Evolutionary conservation across 75 land plant species (phyloP), one percentile per base, ranked within the genome.

Genomic region (Ceratopteris richardii): DNA sequence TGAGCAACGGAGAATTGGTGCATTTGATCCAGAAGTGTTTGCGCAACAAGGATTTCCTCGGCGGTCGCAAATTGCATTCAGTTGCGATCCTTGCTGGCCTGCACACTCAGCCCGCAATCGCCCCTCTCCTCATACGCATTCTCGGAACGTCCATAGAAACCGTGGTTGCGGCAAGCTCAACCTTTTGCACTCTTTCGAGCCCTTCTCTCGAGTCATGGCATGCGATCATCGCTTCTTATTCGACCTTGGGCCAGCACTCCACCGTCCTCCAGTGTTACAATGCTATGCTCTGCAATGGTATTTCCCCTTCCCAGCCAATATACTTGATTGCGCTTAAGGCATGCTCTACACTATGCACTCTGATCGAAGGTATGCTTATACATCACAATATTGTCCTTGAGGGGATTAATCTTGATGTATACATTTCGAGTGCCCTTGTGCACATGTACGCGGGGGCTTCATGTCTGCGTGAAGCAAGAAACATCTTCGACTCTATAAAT

Each of bases 401-500:
- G 17, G 56, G 57, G 5, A 0, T 62, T 11, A 30, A 47, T 0
- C 17, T 0, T 14, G 40, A 28, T 53, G 39, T 31, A 12, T 27
- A 13, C 53, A 18, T 63, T 3, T n/a, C 11, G 1, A 63, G 19
- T 20, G 41, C 58, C 37, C 24, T 63, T 17, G 22, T 63, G 14
- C 17, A 63, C 56, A 63, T 63, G 66, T 63, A 63, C 33, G 58
- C 58, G 17, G 53, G 53, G 20, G 30, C 36, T 29, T 72, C 78
- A 43, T 33, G 56, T 40, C 67, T 76, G 42, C 56, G 17, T 0
- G 70, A 62, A 62, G 84, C 96, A 25, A 31, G 53, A 6, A 65
- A 44, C 26, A 65, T 77, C 29, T 88, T 88, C 58, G 69, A 76
- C 27, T 66, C 18, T 31, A 82, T 79, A 72, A 33, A 37, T 5